These are phyloP conservation scores for Aegle marmelos DNA, from an alignment of 345 rosid species.

Conservation along the genomic window DNA sequence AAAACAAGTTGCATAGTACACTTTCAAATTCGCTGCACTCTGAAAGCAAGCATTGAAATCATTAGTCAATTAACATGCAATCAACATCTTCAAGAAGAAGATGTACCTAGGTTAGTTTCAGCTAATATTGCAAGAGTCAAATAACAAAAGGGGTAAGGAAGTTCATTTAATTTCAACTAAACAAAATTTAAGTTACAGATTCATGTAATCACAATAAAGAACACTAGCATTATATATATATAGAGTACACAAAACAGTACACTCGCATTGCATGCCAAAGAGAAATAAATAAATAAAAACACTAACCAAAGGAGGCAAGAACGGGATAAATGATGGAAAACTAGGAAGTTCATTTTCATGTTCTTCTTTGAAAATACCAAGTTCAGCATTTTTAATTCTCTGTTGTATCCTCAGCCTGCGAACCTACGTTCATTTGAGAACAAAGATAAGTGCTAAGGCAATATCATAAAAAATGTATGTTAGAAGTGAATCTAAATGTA, in stretches of 20 bases:
- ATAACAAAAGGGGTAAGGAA: background rate
- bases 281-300: background rate
- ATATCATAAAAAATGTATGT: background rate
- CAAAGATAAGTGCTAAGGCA: background rate
- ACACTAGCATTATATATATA: background rate
- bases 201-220: background rate
- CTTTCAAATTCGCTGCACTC: constrained; percentile 79
- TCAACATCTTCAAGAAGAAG: constrained; percentile 10
- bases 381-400: constrained; percentile 71
- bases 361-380: constrained; percentile 50
- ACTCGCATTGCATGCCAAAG: background rate
- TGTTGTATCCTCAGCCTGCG: constrained; percentile 94
- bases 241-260: background rate
- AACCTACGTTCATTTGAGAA: constrained; percentile 37
- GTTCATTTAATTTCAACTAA: background rate
- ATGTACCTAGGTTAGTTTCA: background rate
- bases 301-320: constrained; percentile 90
- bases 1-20: constrained; percentile 80
- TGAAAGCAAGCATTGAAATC: constrained; percentile 26
- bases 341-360: constrained; percentile 80
- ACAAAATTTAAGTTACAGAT: background rate
- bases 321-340: constrained; percentile 96
- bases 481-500: background rate
- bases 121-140: background rate
- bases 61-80: constrained; percentile 5